phyloP scores from a whole-genome alignment of 345 rosid genomes.

The Linum tenue region DNA sequence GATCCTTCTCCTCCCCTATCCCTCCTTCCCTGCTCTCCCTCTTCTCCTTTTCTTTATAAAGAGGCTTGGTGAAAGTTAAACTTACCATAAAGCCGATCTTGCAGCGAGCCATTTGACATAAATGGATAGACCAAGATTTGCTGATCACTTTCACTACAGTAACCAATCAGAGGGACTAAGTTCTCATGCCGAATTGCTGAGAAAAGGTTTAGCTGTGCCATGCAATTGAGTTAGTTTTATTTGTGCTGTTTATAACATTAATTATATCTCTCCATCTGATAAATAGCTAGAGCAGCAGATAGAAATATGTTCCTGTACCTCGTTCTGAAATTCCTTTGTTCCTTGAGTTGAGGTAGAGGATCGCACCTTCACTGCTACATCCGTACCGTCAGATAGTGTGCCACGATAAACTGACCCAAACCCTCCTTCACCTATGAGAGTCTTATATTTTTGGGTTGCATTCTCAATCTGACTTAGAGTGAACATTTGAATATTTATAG shows the following conservation, averaged over 20 bases:
- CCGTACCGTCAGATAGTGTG: constrained; percentile 19
- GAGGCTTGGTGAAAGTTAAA: background rate
- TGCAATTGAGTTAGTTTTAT: background rate
- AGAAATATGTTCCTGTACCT: constrained; percentile 12
- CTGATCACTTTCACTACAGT: constrained; percentile 54
- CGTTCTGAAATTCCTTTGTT: constrained; percentile 26
- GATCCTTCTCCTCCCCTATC: too few relatives aligned
- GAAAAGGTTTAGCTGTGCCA: constrained; percentile 52
- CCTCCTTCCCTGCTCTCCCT: too few relatives aligned
- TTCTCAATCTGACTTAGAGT: constrained; percentile 36
- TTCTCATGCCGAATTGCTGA: constrained; percentile 53
- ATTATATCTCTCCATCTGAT: background rate
- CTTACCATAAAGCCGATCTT: constrained; percentile 64
- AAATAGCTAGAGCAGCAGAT: background rate
- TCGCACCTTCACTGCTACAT: constrained; percentile 31
- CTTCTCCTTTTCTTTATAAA: background rate
- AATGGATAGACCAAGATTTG: constrained; percentile 65
- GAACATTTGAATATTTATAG: constrained; percentile 36
- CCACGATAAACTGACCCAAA: constrained; percentile 27
- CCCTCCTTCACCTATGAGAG: constrained; percentile 25
- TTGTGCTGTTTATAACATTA: background rate
- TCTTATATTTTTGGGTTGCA: constrained; percentile 36
- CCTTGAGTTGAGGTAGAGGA: constrained; percentile 28
- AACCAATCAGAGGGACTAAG: constrained; percentile 63
- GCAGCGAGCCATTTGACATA: constrained; percentile 68